Percentiles rank a stretch among this genome's conserved stretches.
phyloP scores from a whole-genome alignment of 2,329 filamentous ascomycete species.

The Hypoxylon sp. region DNA sequence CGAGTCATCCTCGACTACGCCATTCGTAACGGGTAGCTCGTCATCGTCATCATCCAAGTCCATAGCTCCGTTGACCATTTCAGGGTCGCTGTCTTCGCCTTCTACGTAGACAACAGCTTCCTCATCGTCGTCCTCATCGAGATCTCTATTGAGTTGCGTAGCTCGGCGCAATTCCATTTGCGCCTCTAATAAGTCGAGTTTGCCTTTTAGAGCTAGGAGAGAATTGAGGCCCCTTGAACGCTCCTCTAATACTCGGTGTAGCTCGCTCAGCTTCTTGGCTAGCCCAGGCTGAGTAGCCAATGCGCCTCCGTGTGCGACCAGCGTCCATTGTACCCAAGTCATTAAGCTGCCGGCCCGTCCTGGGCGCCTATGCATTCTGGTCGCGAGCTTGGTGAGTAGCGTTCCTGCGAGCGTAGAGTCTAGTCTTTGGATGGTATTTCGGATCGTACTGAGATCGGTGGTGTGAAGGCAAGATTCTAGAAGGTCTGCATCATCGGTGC shows the following conservation, averaged over 20 bases:
- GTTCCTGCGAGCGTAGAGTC: conserved; percentile 85
- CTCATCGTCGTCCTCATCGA: conserved; percentile 70
- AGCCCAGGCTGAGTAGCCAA: conserved; percentile 89
- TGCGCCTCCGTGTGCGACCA: conserved; percentile 92
- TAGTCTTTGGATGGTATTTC: conserved; percentile 89
- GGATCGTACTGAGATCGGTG: conserved; percentile 81
- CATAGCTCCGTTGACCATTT: conserved; percentile 60
- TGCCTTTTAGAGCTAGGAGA: conserved; percentile 90
- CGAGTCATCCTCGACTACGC: conserved; percentile 69
- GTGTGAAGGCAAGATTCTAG: conserved; percentile 93
- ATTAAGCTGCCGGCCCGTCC: conserved; percentile 92
- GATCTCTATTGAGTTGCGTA: conserved; percentile 71
- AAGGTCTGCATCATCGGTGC: conserved; percentile 89
- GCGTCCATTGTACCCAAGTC: conserved; percentile 95
- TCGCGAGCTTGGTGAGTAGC: conserved; percentile 86
- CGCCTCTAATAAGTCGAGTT: conserved; percentile 92
- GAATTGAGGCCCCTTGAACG: conserved; percentile 85
- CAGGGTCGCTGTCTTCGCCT: conserved; percentile 76
- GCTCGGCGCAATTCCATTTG: conserved; percentile 86
- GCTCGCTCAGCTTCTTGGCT: conserved; percentile 79
- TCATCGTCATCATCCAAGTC: conserved; percentile 68
- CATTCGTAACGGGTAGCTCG: conserved; percentile 69
- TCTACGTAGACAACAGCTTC: conserved; percentile 89
- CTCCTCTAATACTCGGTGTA: conserved; percentile 90
- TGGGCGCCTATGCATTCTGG: conserved; percentile 87